Evolutionary conservation across 371 early-diverging fungal genomes (phyloP).

Genomic region (Circinella umbellata): DNA sequence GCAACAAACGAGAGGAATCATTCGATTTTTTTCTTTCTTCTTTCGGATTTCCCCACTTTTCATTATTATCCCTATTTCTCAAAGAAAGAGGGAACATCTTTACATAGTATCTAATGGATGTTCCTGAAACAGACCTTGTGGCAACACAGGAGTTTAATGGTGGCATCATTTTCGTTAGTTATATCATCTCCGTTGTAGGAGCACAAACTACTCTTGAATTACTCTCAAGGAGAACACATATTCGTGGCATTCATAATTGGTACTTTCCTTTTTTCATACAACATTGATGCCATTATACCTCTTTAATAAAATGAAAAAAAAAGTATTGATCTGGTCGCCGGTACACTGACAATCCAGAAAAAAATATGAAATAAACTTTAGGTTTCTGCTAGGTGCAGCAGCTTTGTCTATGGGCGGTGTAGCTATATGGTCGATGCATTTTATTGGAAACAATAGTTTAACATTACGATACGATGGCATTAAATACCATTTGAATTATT

Average conservation of each 20-base stretch:
- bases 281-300: background rate
- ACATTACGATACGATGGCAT: conserved; percentile 23
- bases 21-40: conserved; percentile 9
- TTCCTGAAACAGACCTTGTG: background rate
- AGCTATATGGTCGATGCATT: conserved; percentile 58
- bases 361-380: conserved; percentile 8
- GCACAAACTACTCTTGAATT: conserved; percentile 28
- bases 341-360: background rate
- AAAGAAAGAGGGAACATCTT: background rate
- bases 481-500: conserved; percentile 36
- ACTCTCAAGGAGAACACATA: conserved; percentile 27
- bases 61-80: background rate
- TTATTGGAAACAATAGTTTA: conserved; percentile 49
- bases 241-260: conserved; percentile 28
- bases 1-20: background rate
- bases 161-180: conserved; percentile 32
- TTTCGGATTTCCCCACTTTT: conserved; percentile 8
- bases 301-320: background rate
- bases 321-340: background rate
- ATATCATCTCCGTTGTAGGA: conserved; percentile 25
- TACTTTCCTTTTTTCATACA: background rate
- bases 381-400: conserved; percentile 44
- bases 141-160: conserved; percentile 29
- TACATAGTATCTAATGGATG: conserved; percentile 9
- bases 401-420: conserved; percentile 51